Percentiles rank a stretch among this genome's conserved stretches.
Conservation (phyloP, 208 protist species). For the Leishmania martiniquensis region DNA sequence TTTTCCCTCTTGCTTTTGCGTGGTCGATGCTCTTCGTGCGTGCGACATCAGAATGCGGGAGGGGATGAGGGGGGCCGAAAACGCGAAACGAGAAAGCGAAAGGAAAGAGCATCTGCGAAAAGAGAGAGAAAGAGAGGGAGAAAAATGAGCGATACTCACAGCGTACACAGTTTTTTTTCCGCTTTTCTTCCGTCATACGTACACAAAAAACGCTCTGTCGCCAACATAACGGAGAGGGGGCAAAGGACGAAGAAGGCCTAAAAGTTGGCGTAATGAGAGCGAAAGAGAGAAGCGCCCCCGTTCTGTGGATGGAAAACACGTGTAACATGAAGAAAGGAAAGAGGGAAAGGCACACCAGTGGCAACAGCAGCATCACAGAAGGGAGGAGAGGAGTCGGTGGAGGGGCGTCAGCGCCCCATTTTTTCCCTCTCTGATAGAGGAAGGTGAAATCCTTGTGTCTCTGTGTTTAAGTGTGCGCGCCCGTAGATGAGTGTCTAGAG, state of each 20-base stretch:
- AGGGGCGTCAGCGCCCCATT: not conserved
- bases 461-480: too few species aligned
- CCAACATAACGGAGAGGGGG: too few species aligned
- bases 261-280: not conserved
- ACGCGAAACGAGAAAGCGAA: not conserved
- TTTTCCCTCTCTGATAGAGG: not conserved
- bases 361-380: not conserved
- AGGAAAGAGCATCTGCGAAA: not conserved
- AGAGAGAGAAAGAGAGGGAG: slow-evolving; percentile 7
- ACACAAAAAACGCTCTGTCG: too few species aligned
- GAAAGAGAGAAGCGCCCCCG: not conserved
- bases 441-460: not conserved
- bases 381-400: too few species aligned
- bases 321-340: not conserved
- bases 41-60: slow-evolving; percentile 4
- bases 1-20: not conserved
- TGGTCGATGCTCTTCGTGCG: not conserved
- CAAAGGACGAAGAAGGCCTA: too few species aligned
- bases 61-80: not conserved
- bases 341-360: slow-evolving; percentile 3
- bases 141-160: too few species aligned
- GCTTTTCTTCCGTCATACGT: too few species aligned
- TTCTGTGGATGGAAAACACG: not conserved
- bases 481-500: not conserved
- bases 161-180: too few species aligned